These are phyloP conservation scores for Kazachstania martiniae DNA, from an alignment of 805 yeast species.

Conservation along the genomic window DNA sequence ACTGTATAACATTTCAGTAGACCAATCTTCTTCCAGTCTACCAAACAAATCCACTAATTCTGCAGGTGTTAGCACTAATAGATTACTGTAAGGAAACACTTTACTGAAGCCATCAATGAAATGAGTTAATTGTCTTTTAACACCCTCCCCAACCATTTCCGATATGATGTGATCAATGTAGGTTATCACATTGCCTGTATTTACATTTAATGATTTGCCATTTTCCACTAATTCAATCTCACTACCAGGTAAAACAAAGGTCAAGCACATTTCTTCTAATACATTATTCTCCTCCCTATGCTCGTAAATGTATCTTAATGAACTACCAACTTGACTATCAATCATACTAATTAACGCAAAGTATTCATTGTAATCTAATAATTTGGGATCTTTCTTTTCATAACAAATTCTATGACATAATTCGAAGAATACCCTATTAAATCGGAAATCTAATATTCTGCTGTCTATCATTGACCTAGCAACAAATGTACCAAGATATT, in stretches of 20 bases:
- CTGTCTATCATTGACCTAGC: conserved; percentile 83
- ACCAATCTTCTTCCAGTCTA: conserved; percentile 80
- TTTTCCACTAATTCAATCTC: conserved; percentile 43
- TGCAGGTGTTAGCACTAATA: conserved; percentile 59
- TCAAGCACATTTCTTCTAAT: conserved; percentile 42
- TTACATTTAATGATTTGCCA: conserved; percentile 45
- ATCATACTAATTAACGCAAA: conserved; percentile 36
- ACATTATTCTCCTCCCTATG: conserved; percentile 28
- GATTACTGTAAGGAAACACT: conserved; percentile 68
- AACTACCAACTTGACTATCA: conserved; percentile 49
- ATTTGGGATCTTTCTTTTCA: conserved; percentile 7
- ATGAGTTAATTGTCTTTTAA: conserved; percentile 49
- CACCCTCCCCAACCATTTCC: conserved; percentile 50
- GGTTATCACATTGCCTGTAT: conserved; percentile 40
- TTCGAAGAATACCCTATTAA: conserved; percentile 61
- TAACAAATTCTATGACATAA: conserved; percentile 32
- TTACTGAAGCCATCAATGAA: conserved; percentile 74
- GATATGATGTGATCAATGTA: conserved; percentile 52
- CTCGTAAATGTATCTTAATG: conserved; percentile 40
- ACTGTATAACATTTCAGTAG: conserved; percentile 43
- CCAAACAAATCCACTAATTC: conserved; percentile 71
- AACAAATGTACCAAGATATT: conserved; percentile 66
- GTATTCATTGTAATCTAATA: conserved; percentile 4
- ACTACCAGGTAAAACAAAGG: conserved; percentile 71
- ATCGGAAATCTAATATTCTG: conserved; percentile 74